phyloP scores from a whole-genome alignment of 2,329 filamentous ascomycete species.

The Trichoderma guizhouense region DNA sequence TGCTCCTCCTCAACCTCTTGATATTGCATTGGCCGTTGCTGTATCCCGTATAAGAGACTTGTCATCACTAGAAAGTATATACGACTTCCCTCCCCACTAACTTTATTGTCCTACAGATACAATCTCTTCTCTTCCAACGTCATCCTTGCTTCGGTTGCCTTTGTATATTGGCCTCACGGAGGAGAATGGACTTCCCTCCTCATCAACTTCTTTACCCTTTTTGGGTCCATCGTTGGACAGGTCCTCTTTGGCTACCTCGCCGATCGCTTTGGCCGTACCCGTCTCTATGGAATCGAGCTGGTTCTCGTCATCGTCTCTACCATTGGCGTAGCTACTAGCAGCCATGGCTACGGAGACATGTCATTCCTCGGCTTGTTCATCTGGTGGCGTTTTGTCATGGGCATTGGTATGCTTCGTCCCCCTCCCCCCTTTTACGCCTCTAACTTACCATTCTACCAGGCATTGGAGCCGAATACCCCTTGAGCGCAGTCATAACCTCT shows the following conservation, averaged over 20 bases:
- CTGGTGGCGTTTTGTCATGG: conserved; percentile 56
- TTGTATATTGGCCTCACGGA: conserved; percentile 50
- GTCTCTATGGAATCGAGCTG: conserved; percentile 55
- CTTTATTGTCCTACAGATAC: conserved; percentile 36
- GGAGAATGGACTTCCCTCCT: conserved; percentile 44
- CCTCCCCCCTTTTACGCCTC: background rate
- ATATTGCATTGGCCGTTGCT: background rate
- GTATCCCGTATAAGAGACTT: background rate
- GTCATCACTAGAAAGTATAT: background rate
- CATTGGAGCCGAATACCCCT: conserved; percentile 66
- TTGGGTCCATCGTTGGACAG: conserved; percentile 52
- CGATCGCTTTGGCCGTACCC: conserved; percentile 53
- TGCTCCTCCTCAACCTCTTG: no score
- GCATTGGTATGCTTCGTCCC: conserved; percentile 38
- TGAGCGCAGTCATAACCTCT: conserved; percentile 64
- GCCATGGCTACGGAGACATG: conserved; percentile 47
- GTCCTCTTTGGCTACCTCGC: conserved; percentile 52
- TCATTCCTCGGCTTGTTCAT: conserved; percentile 50
- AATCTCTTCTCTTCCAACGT: conserved; percentile 55
- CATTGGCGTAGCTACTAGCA: conserved; percentile 54
- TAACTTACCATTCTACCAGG: conserved; percentile 35
- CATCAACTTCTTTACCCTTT: conserved; percentile 51
- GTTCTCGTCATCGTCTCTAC: conserved; percentile 55
- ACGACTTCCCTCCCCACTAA: background rate
- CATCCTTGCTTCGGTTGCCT: conserved; percentile 50